Evolutionary conservation across 2,329 filamentous ascomycete species (phyloP).

Genomic region (Colletotrichum neosansevieriae): DNA sequence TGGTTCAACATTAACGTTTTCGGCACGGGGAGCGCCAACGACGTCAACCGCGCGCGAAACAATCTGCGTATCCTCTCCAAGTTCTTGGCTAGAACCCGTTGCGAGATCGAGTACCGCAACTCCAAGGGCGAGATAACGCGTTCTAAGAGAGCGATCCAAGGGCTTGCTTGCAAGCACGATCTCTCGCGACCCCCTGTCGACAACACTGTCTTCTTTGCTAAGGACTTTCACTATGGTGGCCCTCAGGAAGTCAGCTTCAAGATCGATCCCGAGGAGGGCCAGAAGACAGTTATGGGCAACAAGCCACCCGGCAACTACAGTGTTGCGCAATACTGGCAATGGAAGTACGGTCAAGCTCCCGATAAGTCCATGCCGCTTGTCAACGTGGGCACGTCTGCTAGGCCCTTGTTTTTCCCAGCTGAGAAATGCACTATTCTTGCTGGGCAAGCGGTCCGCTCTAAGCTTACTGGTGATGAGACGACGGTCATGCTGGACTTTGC

Average conservation of each 20-base stretch:
- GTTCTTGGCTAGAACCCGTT: slow-evolving; percentile 54
- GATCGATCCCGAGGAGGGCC: slow-evolving; percentile 41
- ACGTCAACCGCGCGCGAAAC: neutral
- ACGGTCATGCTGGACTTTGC: slow-evolving; percentile 79
- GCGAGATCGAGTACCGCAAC: slow-evolving; percentile 49
- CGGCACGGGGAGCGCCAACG: neutral
- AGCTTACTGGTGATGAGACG: slow-evolving; percentile 72
- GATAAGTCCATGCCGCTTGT: slow-evolving; percentile 64
- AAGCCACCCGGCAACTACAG: slow-evolving; percentile 45
- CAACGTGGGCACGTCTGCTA: slow-evolving; percentile 70
- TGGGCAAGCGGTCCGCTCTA: slow-evolving; percentile 73
- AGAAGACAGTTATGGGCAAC: slow-evolving; percentile 41
- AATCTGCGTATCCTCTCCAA: slow-evolving; percentile 49
- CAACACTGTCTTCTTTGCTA: slow-evolving; percentile 7
- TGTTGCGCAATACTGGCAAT: slow-evolving; percentile 59
- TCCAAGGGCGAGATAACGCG: slow-evolving; percentile 39
- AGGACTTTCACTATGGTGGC: slow-evolving; percentile 37
- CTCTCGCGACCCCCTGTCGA: slow-evolving; percentile 8
- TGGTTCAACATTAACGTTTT: slow-evolving; percentile 34
- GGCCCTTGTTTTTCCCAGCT: slow-evolving; percentile 74
- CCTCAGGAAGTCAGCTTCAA: slow-evolving; percentile 50
- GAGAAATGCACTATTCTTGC: slow-evolving; percentile 73
- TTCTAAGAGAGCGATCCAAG: slow-evolving; percentile 45
- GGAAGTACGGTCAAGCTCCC: slow-evolving; percentile 44
- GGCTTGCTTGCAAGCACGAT: slow-evolving; percentile 42